A percentile compares a stretch with the other conserved stretches of the same genome.
Evolutionary conservation across 2,329 filamentous ascomycete genomes (phyloP).

Genomic region (Cercospora citrullina): DNA sequence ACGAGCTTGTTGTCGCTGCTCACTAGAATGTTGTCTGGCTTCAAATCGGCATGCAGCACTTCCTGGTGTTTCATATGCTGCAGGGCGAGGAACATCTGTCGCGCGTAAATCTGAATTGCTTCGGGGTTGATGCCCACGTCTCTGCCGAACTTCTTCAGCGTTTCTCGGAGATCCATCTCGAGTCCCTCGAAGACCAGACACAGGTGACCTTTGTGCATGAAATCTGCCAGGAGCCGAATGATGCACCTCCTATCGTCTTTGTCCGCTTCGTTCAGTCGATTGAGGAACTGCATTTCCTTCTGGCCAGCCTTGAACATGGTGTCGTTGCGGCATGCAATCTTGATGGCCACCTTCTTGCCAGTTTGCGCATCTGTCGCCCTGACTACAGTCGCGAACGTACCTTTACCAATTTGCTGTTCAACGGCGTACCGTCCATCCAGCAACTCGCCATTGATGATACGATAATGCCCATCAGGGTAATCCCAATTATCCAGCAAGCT

Average conservation of each 20-base stretch:
- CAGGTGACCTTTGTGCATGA: conserved; percentile 91
- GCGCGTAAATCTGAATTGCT: conserved; percentile 84
- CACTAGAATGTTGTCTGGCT: conserved; percentile 94
- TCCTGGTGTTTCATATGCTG: conserved; percentile 87
- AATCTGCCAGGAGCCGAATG: conserved; percentile 80
- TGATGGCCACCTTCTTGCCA: conserved; percentile 78
- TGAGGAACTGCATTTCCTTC: conserved; percentile 90
- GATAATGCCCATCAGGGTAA: conserved; percentile 94
- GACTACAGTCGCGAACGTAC: conserved; percentile 96
- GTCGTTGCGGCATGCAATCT: conserved; percentile 93
- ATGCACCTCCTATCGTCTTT: conserved; percentile 88
- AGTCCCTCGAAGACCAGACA: conserved; percentile 98
- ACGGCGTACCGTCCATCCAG: conserved; percentile 88
- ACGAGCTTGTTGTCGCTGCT: conserved; percentile 80
- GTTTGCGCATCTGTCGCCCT: conserved; percentile 76
- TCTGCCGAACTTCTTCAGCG: conserved; percentile 92
- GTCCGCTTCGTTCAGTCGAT: conserved; percentile 82
- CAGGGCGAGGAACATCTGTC: conserved; percentile 90
- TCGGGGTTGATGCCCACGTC: conserved; percentile 88
- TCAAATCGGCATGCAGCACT: conserved; percentile 92
- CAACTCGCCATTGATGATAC: conserved; percentile 86
- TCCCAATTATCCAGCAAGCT: conserved; percentile 90
- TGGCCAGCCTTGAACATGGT: conserved; percentile 75
- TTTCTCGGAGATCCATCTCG: conserved; percentile 85
- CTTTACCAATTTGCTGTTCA: conserved; percentile 81